Conservation (phyloP, 2,329 filamentous ascomycete species). For the Celoporthe dispersa region DNA sequence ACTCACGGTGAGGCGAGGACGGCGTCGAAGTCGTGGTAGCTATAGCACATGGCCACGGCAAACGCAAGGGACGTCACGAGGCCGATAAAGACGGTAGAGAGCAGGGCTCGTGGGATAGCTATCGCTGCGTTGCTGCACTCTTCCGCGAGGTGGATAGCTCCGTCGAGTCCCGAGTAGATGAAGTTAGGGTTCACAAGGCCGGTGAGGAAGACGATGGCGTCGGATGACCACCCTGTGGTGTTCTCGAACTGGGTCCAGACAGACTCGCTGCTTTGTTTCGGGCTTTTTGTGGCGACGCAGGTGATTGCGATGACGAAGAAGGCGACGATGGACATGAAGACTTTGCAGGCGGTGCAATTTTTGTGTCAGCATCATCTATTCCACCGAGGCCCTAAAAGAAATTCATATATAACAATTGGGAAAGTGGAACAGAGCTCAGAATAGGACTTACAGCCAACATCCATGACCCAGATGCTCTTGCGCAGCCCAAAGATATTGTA, state of each 20-base stretch:
- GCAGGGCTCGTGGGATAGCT: constrained; percentile 40
- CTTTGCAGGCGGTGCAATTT: neutral
- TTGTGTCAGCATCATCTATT: neutral
- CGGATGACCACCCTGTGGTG: constrained; percentile 36
- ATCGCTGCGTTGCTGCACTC: constrained; percentile 39
- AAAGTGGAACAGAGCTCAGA: neutral
- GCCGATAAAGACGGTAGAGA: constrained; percentile 40
- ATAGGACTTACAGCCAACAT: constrained; percentile 21
- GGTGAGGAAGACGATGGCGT: constrained; percentile 43
- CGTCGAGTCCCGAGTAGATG: constrained; percentile 44
- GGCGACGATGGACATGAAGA: constrained; percentile 35
- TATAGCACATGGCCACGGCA: constrained; percentile 37
- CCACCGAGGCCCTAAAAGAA: no score
- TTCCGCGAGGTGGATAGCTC: constrained; percentile 44
- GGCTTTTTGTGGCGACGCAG: constrained; percentile 35
- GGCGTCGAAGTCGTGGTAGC: constrained; percentile 31
- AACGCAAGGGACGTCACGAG: constrained; percentile 40
- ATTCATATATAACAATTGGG: no score
- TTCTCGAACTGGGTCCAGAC: constrained; percentile 41
- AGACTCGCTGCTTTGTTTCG: constrained; percentile 33
- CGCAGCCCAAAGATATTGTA: constrained; percentile 28
- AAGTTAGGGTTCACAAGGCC: constrained; percentile 44
- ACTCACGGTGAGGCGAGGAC: constrained; percentile 28
- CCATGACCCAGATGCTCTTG: constrained; percentile 15
- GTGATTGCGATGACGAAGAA: constrained; percentile 40